Conservation (phyloP, 129 eudicot genomes). For the Erigeron canadensis region DNA sequence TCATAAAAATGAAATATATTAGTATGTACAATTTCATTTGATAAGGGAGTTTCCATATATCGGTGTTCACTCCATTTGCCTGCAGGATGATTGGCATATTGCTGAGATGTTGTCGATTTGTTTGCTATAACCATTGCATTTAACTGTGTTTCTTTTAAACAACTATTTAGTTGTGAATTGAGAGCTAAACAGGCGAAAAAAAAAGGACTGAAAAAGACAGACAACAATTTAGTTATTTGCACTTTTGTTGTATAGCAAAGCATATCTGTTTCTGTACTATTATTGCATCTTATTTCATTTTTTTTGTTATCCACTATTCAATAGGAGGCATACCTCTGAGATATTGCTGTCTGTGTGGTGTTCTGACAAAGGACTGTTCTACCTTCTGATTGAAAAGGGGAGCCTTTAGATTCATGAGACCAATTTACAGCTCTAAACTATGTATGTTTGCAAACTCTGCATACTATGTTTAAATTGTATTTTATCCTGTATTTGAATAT, state of each 20-base stretch:
- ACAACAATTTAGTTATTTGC: too few species aligned
- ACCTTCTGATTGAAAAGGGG: constrained; percentile 4
- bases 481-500: too few species aligned
- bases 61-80: not conserved
- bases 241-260: too few species aligned
- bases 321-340: not conserved
- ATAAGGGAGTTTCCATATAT: not conserved
- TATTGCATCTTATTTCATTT: not conserved
- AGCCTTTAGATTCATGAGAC: not conserved
- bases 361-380: not conserved
- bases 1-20: not conserved
- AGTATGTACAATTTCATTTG: not conserved
- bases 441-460: not conserved
- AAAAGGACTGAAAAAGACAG: too few species aligned
- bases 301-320: too few species aligned
- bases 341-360: not conserved
- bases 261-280: not conserved
- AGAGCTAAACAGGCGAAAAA: not conserved
- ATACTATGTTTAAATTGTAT: not conserved
- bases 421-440: not conserved
- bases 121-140: too few species aligned
- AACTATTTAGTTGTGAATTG: not conserved
- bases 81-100: too few species aligned
- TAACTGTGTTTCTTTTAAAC: too few species aligned
- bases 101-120: too few species aligned